Percentiles rank a stretch among this genome's conserved stretches.
Evolutionary conservation across 148 eudicot genomes (phyloP).

Genomic region (Mesembryanthemum crystallinum): DNA sequence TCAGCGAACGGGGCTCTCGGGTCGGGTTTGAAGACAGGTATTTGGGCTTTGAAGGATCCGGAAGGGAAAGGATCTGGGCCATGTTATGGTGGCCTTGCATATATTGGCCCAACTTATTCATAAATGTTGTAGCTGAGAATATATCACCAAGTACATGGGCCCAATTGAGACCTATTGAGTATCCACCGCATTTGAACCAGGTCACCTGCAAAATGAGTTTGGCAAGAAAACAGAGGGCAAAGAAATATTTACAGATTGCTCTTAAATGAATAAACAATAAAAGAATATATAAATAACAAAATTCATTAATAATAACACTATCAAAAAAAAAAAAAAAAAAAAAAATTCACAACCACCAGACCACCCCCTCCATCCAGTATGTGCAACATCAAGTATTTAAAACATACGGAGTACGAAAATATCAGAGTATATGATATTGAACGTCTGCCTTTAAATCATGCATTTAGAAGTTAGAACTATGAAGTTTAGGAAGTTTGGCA

Average conservation of each 20-base stretch:
- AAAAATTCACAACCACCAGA: too few relatives aligned
- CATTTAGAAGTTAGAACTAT: too few relatives aligned
- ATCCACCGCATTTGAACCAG: conserved; percentile 73
- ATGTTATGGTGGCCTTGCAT: conserved; percentile 30
- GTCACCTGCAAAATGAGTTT: conserved; percentile 40
- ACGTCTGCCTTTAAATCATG: too few relatives aligned
- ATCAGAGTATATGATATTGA: too few relatives aligned
- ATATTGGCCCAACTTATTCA: conserved; percentile 51
- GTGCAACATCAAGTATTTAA: too few relatives aligned
- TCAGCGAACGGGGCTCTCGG: conserved; percentile 33
- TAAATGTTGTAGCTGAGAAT: conserved; percentile 58
- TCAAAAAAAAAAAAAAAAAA: not conserved
- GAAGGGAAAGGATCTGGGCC: conserved; percentile 17
- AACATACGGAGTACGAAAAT: too few relatives aligned
- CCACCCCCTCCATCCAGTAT: too few relatives aligned
- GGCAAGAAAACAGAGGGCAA: not conserved
- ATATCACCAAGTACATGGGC: conserved; percentile 80
- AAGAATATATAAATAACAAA: not conserved
- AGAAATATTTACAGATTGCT: not conserved
- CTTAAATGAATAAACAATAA: not conserved
- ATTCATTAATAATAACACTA: too few relatives aligned
- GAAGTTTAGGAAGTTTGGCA: too few relatives aligned
- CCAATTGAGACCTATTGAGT: conserved; percentile 75
- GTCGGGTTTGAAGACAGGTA: conserved; percentile 3
- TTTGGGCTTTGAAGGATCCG: conserved; percentile 4